These are phyloP conservation scores for Heliosperma pusillum DNA, from an alignment of 148 eudicot species.

Conservation along the genomic window DNA sequence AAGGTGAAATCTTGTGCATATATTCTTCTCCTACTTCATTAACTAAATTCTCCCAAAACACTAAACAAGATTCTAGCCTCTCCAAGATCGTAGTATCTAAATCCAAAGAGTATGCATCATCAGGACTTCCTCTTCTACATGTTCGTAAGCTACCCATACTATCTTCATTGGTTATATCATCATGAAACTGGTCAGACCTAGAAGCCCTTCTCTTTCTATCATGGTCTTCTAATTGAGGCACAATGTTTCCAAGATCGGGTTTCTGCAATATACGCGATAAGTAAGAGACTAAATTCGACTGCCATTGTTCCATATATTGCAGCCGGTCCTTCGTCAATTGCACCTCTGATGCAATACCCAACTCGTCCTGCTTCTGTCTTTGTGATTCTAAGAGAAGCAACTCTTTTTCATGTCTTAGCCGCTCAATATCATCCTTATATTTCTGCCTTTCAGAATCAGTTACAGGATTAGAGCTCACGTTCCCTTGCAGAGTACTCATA, in stretches of 20 bases:
- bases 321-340: constrained; percentile 42
- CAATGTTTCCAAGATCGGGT: constrained; percentile 44
- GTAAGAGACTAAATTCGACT: constrained; percentile 40
- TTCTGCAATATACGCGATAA: constrained; percentile 46
- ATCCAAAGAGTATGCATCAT: constrained; percentile 32
- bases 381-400: constrained; percentile 48
- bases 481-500: constrained; percentile 41
- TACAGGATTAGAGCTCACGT: constrained; percentile 45
- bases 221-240: constrained; percentile 46
- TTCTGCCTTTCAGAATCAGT: constrained; percentile 60
- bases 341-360: constrained; percentile 37
- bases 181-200: constrained; percentile 33
- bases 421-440: constrained; percentile 57
- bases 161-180: constrained; percentile 36
- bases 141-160: constrained; percentile 22
- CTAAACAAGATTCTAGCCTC: constrained; percentile 54
- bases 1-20: constrained; percentile 31
- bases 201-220: constrained; percentile 70
- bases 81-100: constrained; percentile 45
- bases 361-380: constrained; percentile 45
- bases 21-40: constrained; percentile 28
- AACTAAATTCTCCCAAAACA: constrained; percentile 57
- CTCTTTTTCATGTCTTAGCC: constrained; percentile 48
- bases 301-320: constrained; percentile 44
- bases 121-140: constrained; percentile 37